Base-by-base conservation (phyloP, 352 stramenopile genomes). In the Globisporangium apiculatum region DNA sequence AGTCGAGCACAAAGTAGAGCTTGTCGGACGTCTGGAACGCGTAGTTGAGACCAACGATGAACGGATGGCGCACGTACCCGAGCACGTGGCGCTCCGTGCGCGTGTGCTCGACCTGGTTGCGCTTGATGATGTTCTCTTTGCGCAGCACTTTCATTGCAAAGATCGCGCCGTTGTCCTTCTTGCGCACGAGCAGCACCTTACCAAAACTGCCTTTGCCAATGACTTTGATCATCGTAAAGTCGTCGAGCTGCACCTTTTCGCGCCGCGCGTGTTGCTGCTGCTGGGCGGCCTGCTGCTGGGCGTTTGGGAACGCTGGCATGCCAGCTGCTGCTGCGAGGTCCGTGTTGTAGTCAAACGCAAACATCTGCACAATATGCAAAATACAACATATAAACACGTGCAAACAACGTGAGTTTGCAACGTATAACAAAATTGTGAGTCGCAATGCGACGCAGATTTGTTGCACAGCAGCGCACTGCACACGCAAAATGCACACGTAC, bases 61-160 rank as follows among this genome's bases (percentile, higher is more conserved):
- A 99, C 46, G 96, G 97, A 68, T 99, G 96, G 47, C 93, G 89
- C 46, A 99, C 93, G 66, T 98, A 98, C 35, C 93, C 96, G 9
- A 99, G 78, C 37, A 99, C 96, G 62, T 95, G 96, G 15, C 96
- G 83, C 81, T 99, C 97, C 24, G 96, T 99, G 66, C 95, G 97
- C n/a, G 96, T 99, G 75, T 99, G 97, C 73, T 99, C 96, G 36
- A 99, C 91, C 75, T 99, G 96, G 67, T 99, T 99, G 51, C 96
- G 83, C 67, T 98, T 98, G 68, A 99, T 98, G 61, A 99, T 98
- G 65, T 98, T 98, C 58, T 98, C 94, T 76, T 99, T 99, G 51
- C 90, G 83, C 53, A 99, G 75, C n/a, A 99, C 95, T 66, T 99
- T 99, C 80, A 99, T 97, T 4, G 97, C 97, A 75, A 98, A 99